A percentile compares a stretch with the other conserved stretches of the same genome.
phyloP scores from a whole-genome alignment of 2,329 filamentous ascomycete genomes.

The Fusarium sp. region DNA sequence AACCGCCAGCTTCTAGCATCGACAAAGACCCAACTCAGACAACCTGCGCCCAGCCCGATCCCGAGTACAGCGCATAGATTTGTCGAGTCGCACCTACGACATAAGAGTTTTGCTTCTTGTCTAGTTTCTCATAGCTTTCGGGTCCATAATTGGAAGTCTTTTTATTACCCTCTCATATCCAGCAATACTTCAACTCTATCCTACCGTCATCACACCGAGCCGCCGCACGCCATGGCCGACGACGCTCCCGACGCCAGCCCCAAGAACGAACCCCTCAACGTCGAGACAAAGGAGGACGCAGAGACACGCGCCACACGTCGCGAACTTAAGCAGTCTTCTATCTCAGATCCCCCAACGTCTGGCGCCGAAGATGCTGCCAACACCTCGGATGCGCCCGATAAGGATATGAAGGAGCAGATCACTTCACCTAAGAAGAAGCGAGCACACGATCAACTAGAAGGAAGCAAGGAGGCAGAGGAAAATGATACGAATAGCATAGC shows the following conservation, averaged over 20 bases:
- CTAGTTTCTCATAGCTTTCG: background rate
- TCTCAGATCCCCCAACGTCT: constrained; percentile 60
- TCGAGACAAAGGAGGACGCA: constrained; percentile 65
- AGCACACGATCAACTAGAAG: constrained; percentile 68
- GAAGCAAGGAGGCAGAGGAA: constrained; percentile 55
- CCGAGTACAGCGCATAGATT: constrained; percentile 18
- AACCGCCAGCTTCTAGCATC: constrained; percentile 36
- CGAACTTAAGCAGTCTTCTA: constrained; percentile 72
- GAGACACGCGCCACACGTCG: constrained; percentile 72
- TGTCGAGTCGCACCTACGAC: background rate
- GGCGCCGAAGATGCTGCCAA: constrained; percentile 48
- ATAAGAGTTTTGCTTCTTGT: background rate
- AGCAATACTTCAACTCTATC: constrained; percentile 9
- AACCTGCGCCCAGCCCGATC: constrained; percentile 35
- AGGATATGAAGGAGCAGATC: constrained; percentile 60
- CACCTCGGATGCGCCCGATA: constrained; percentile 48
- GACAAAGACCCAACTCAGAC: constrained; percentile 37
- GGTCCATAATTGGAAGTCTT: background rate
- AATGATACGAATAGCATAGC: constrained; percentile 57
- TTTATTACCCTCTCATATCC: constrained; percentile 3
- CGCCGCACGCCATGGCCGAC: constrained; percentile 56
- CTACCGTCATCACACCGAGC: constrained; percentile 33
- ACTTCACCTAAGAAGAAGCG: constrained; percentile 75
- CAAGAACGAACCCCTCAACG: constrained; percentile 48
- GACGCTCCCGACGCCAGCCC: constrained; percentile 57